Percentiles rank a stretch among this genome's conserved stretches.
phyloP scores from a whole-genome alignment of 257 asterid species.

The Lantana camara region DNA sequence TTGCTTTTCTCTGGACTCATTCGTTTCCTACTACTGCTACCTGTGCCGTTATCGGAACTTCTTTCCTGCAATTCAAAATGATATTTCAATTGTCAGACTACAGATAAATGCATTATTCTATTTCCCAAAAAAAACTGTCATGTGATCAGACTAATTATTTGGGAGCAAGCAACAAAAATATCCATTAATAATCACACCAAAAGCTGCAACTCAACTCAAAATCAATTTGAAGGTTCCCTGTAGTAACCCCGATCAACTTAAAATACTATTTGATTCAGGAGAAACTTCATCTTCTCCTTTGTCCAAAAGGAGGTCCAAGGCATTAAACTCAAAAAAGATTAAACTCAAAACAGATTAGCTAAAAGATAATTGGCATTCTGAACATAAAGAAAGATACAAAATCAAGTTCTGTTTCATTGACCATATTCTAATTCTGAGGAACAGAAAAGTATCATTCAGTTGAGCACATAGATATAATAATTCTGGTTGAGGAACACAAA shows the following conservation, averaged over 20 bases:
- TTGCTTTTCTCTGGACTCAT: slow-evolving; percentile 46
- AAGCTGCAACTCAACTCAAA: not conserved
- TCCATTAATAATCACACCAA: not conserved
- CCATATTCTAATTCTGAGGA: not conserved
- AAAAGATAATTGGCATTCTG: not conserved
- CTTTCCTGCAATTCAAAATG: slow-evolving; percentile 34
- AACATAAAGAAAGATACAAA: slow-evolving; percentile 1
- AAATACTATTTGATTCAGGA: not conserved
- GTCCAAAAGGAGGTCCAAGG: not conserved
- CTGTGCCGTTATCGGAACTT: slow-evolving; percentile 19
- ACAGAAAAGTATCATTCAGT: not conserved
- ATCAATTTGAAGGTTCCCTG: not conserved
- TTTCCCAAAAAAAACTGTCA: not conserved
- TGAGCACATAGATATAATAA: no score
- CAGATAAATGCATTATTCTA: not conserved
- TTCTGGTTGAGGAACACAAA: no score
- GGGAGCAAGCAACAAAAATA: not conserved
- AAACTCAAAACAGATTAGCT: not conserved
- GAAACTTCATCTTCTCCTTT: not conserved
- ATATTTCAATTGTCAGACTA: slow-evolving; percentile 20
- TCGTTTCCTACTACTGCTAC: slow-evolving; percentile 43
- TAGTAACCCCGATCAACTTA: not conserved
- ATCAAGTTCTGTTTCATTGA: not conserved
- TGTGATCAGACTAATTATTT: slow-evolving; percentile 13
- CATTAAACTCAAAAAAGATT: not conserved